A percentile compares a stretch with the other conserved stretches of the same genome.
phyloP scores from a whole-genome alignment of 371 early-diverging fungal genomes.

The Apophysomyces variabilis region DNA sequence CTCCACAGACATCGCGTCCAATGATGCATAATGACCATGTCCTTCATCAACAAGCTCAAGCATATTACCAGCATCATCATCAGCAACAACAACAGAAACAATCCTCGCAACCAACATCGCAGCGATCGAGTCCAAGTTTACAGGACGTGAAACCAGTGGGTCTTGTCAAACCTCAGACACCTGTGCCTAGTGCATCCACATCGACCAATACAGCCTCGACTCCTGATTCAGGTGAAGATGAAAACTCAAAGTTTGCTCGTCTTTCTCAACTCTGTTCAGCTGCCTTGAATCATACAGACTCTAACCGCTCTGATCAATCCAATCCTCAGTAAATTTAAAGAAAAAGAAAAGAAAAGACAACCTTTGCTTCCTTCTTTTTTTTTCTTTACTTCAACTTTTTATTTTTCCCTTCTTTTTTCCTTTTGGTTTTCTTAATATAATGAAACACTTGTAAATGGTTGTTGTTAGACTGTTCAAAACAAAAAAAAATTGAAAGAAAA shows the following conservation, averaged over 20 bases:
- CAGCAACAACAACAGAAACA: slow-evolving; percentile 28
- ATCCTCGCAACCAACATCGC: slow-evolving; percentile 22
- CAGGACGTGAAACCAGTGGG: slow-evolving; percentile 16
- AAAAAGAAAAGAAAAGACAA: slow-evolving; percentile 13
- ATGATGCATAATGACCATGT: slow-evolving; percentile 11
- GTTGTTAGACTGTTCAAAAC: background rate
- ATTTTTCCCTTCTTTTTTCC: slow-evolving; percentile 14
- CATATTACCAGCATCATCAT: slow-evolving; percentile 23
- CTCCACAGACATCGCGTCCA: slow-evolving; percentile 13
- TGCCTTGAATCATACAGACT: slow-evolving; percentile 22
- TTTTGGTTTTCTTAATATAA: background rate
- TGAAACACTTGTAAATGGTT: too few species aligned
- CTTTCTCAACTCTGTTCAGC: slow-evolving; percentile 27
- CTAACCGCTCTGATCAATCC: background rate
- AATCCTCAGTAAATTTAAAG: slow-evolving; percentile 1
- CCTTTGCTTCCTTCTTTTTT: slow-evolving; percentile 11
- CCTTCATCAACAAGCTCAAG: slow-evolving; percentile 17
- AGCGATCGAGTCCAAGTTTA: background rate
- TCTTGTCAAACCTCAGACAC: slow-evolving; percentile 34
- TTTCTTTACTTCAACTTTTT: slow-evolving; percentile 1
- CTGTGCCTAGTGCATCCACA: slow-evolving; percentile 48
- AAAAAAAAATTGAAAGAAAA: too few species aligned
- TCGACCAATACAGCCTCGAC: slow-evolving; percentile 36
- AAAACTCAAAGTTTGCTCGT: slow-evolving; percentile 21
- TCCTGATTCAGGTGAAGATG: slow-evolving; percentile 38